Base-by-base conservation (phyloP, 2,329 filamentous ascomycete genomes). In the Phialophora tarda region DNA sequence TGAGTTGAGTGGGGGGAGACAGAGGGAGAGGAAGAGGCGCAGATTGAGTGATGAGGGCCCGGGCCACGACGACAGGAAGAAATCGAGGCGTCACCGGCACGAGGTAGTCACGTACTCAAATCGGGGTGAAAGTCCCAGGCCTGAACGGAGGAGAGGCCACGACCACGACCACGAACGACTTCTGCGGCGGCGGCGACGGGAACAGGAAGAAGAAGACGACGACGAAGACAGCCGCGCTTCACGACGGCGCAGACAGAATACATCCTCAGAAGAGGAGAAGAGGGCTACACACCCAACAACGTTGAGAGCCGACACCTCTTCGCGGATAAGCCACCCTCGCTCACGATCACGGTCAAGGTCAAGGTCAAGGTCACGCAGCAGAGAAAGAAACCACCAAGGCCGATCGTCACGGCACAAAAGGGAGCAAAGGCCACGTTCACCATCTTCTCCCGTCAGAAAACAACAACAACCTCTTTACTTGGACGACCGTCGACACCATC, bases 21-120 rank as follows among this genome's bases (percentile, higher is more conserved):
- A 65, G 23, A 64, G 55, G 23, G 59, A 65, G 23, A 64, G 65
- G 48, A 66, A 67, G 59, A 72, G 68, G 4, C 75, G 76, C 14
- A 72, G 74, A 65, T 71, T 73, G n/a, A 72, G 71, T 48, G 75
- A 73, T 34, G 68, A 72, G 53, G 71, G 38, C 14, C 17, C 72
- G 53, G 71, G 38, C 14, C 17, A 74, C 7, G 73, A 53, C 4
- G 65, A 69, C 6, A 74, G 75, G 4, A 69, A 74, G 66, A 32
- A 26, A 30, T 14, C 38, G 10, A 53, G 50, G 21, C 65, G 60
- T 38, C 21, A 62, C 14, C 38, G 54, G 38, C 32, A 55, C 5
- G 26, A 34, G 5, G 53, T 41, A 53, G 12, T 3, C 11, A 48
- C 41, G 47, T 23, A 30, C 2, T 47, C 30, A 11, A 58, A 55